A percentile compares a stretch with the other conserved stretches of the same genome.
phyloP scores from a whole-genome alignment of 2,329 filamentous ascomycete genomes.

The Colletotrichum melonis region DNA sequence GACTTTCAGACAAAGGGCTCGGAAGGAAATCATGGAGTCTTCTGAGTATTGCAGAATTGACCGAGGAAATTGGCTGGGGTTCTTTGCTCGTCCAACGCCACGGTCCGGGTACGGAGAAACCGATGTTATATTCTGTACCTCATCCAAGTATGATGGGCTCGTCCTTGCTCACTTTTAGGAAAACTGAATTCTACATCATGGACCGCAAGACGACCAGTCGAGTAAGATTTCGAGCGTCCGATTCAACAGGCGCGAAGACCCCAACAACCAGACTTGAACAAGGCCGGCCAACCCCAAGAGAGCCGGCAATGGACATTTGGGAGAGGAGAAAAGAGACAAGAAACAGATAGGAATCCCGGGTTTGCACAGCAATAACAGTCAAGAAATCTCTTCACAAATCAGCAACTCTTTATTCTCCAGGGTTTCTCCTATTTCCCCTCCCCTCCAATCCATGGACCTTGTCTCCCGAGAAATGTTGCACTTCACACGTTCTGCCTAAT shows the following conservation, averaged over 20 bases:
- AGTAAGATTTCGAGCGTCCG: too few relatives aligned
- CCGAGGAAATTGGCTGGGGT: not conserved
- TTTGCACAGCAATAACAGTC: not conserved
- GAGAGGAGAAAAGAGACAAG: not conserved
- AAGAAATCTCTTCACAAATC: not conserved
- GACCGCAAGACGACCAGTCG: too few relatives aligned
- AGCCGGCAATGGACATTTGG: not conserved
- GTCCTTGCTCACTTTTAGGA: too few relatives aligned
- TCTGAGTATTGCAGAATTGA: not conserved
- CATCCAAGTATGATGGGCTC: not conserved
- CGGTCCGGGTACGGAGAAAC: not conserved
- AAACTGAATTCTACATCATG: too few relatives aligned
- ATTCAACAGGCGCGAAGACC: too few relatives aligned
- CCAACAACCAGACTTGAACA: too few relatives aligned
- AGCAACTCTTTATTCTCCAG: not conserved
- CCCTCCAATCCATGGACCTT: not conserved
- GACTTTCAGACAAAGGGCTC: not conserved
- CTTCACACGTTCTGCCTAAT: not conserved
- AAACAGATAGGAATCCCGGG: not conserved
- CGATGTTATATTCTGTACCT: not conserved
- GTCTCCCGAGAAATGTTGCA: not conserved
- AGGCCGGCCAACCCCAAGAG: too few relatives aligned
- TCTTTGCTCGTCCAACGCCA: not conserved
- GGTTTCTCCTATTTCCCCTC: not conserved
- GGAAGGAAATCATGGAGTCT: not conserved